Evolutionary conservation across 148 eudicot genomes (phyloP).

Genomic region (Vaccinium vitisidaea): DNA sequence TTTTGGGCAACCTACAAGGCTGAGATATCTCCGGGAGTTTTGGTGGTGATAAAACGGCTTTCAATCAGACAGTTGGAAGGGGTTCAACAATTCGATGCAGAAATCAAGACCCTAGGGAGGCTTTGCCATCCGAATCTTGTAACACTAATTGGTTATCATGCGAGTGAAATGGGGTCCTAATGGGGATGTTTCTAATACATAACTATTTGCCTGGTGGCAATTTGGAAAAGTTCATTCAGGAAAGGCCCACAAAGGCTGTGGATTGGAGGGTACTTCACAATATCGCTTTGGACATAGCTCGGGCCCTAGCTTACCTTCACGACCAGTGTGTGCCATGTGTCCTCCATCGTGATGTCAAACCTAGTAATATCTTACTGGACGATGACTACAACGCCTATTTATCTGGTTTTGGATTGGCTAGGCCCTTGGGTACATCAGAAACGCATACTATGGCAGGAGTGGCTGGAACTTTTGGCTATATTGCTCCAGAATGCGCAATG

Average conservation of each 20-base stretch:
- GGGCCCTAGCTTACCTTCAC: slow-evolving; percentile 52
- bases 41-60: slow-evolving; percentile 48
- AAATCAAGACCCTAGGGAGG: slow-evolving; percentile 46
- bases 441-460: slow-evolving; percentile 61
- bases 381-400: slow-evolving; percentile 51
- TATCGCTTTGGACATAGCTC: slow-evolving; percentile 49
- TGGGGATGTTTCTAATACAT: slow-evolving; percentile 54
- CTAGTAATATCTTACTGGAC: slow-evolving; percentile 53
- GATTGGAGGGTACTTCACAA: slow-evolving; percentile 53
- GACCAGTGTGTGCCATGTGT: slow-evolving; percentile 53
- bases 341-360: slow-evolving; percentile 54
- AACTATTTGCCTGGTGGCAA: slow-evolving; percentile 52
- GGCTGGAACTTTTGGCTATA: slow-evolving; percentile 60
- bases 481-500: slow-evolving; percentile 60
- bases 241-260: slow-evolving; percentile 38
- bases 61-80: slow-evolving; percentile 50
- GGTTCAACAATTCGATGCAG: slow-evolving; percentile 51
- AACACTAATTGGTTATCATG: slow-evolving; percentile 50
- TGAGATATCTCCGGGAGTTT: slow-evolving; percentile 43
- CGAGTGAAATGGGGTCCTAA: slow-evolving; percentile 40
- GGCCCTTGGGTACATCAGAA: slow-evolving; percentile 52
- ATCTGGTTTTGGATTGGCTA: slow-evolving; percentile 51
- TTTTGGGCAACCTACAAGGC: slow-evolving; percentile 54
- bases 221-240: slow-evolving; percentile 48
- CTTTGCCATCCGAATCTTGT: slow-evolving; percentile 45